Evolutionary conservation across 768 basidiomycete genomes (phyloP).

Genomic region (Boletus sp.): DNA sequence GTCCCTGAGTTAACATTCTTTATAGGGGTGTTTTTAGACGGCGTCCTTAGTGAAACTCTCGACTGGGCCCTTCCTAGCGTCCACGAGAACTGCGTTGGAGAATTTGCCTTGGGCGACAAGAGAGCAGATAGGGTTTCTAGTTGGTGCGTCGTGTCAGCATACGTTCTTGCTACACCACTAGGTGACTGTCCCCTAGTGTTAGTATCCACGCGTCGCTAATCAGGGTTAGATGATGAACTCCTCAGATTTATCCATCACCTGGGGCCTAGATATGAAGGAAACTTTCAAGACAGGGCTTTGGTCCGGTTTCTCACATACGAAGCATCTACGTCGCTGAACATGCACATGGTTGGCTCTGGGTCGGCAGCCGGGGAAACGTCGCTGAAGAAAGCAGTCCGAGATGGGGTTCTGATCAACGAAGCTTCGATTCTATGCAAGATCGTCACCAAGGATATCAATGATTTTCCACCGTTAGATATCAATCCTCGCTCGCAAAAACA

Average conservation of each 20-base stretch:
- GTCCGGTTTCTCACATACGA: conserved; percentile 82
- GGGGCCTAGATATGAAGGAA: conserved; percentile 73
- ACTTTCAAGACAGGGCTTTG: conserved; percentile 70
- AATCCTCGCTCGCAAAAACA: not conserved
- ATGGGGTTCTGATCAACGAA: conserved; percentile 41
- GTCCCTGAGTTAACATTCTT: conserved; percentile 2
- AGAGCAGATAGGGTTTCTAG: conserved; percentile 34
- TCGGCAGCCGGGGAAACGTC: conserved; percentile 39
- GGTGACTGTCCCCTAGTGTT: conserved; percentile 35
- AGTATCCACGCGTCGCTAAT: conserved; percentile 13
- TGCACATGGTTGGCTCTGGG: conserved; percentile 60
- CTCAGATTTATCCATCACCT: conserved; percentile 78
- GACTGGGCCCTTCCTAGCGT: conserved; percentile 63
- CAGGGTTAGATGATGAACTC: conserved; percentile 57
- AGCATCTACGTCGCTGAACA: conserved; percentile 79
- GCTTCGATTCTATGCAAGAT: conserved; percentile 42
- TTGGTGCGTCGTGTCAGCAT: conserved; percentile 70
- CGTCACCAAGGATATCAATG: conserved; percentile 23
- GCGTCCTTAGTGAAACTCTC: conserved; percentile 59
- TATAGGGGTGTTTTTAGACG: conserved; percentile 74
- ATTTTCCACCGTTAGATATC: conserved; percentile 15
- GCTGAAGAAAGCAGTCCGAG: conserved; percentile 40
- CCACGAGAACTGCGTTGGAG: conserved; percentile 35
- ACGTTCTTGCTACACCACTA: conserved; percentile 57
- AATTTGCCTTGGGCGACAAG: conserved; percentile 58